Base-by-base conservation (phyloP, 1,284 basidiomycete genomes). In the Pseudozyma thailandica region DNA sequence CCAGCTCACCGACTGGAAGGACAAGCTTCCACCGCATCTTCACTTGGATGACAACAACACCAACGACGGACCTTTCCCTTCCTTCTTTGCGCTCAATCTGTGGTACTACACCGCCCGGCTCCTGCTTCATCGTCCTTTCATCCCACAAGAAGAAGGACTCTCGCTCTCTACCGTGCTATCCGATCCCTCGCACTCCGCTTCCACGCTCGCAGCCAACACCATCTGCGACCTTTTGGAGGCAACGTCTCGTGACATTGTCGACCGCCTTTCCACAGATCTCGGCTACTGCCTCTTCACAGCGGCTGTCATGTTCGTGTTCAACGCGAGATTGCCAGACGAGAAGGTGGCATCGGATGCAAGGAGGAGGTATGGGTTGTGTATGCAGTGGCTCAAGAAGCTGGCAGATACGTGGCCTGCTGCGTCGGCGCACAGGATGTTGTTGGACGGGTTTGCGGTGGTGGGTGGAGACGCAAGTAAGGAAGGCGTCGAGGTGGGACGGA, bases 261-360 rank as follows among this genome's bases (percentile, higher is more conserved):
- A 79, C 31, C 54, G 76, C 2, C 59, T 79, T 0, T 64, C 65
- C n/a, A 74, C 66, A 12, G 75, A 79, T 50, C 33, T 78, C 21
- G 78, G 72, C 10, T 79, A 78, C 46, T 78, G 75, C 38, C 56
- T 79, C n/a, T 79, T 79, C 37, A 78, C 78, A 12, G 76, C 75
- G 6, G 72, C 72, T 23, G 72, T 79, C 7, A 74, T 78, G 72
- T 76, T 74, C 42, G 65, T 77, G 18, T 79, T 79, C 51, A 78
- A 78, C 50, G 71, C 76, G n/a, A 47, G 75, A 9, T 31, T 79
- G 37, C 52, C 63, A n/a, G 72, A 72, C 21, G 27, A 31, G 7
- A 46, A 58, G 50, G 55, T 74, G 10, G 53, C 70, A 2, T 13
- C 23, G 27, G 73, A 69, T 37, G 75, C 77, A 15, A 55, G 70